Evolutionary conservation across 805 yeast species (phyloP), one percentile per base, ranked within the genome.

Genomic region (Yarrowia porcina): DNA sequence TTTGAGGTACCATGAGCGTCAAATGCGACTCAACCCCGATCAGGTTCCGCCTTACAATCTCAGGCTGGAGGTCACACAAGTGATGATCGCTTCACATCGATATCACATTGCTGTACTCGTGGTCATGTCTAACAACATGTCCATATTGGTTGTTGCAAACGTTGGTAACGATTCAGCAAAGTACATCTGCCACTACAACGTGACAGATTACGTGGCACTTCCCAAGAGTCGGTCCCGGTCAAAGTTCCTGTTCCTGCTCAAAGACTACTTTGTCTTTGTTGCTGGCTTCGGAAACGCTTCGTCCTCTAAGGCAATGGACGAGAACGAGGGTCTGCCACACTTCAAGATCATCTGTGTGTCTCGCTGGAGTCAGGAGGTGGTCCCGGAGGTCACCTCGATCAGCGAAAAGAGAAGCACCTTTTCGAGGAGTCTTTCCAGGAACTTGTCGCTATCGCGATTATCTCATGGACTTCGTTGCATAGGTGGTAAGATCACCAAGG

Each of bases 171-270:
- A 38, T 11, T 28, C 47, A 1, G 36, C 35, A 17, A 56, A 30
- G 17, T 28, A 39, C 36, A 56, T 56, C 15, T 41, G 47, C 50
- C 50, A 56, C 17, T 39, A 38, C 61, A 28, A 56, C 17, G 50
- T 41, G 12, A 30, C 50, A 10, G 23, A 56, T 13, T 28, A 38
- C 30, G 38, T 38, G 27, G 23, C 35, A n/a, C 20, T 39, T 18
- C 50, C 47, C 15, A 39, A 56, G 27, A 20, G 27, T 50, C 9
- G 47, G 17, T 38, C 61, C 4, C 50, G 61, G 17, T 39, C 61
- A 28, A 56, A 39, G 12, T 41, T 28, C 20, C n/a, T 39, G 21
- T 38, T 39, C n/a, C 27, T 39, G 36, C 50, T 39, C 7, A 36
- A 41, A 9, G 61, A 39, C 23, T 41, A 56, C 38, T 41, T 39